Percentiles rank a stretch among this genome's conserved stretches.
Evolutionary conservation across 805 yeast genomes (phyloP).

Genomic region (Millerozyma miso): DNA sequence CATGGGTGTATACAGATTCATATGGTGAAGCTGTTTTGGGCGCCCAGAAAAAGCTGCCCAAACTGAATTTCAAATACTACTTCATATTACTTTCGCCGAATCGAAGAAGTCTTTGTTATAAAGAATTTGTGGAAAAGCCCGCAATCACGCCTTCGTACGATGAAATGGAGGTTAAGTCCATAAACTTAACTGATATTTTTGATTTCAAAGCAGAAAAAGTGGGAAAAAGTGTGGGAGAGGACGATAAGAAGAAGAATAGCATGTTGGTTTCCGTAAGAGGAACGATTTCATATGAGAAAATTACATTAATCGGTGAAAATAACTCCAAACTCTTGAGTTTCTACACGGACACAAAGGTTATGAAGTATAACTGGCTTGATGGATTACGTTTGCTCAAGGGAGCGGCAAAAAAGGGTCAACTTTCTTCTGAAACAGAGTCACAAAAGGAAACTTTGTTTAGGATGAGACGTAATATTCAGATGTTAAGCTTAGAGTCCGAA

Average conservation of each 20-base stretch:
- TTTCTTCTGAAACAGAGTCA: constrained; percentile 33
- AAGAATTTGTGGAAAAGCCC: constrained; percentile 50
- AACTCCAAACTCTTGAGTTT: constrained; percentile 48
- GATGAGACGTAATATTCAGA: constrained; percentile 37
- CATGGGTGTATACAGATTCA: constrained; percentile 71
- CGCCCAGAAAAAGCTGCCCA: constrained; percentile 12
- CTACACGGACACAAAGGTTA: constrained; percentile 65
- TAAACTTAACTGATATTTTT: constrained; percentile 49
- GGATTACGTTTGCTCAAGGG: constrained; percentile 56
- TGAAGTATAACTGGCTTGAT: constrained; percentile 72
- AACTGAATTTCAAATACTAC: constrained; percentile 35
- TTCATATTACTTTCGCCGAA: constrained; percentile 66
- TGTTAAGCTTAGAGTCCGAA: constrained; percentile 30
- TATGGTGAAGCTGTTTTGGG: constrained; percentile 36
- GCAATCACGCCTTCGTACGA: constrained; percentile 53
- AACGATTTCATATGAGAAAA: constrained; percentile 53
- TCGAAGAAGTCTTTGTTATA: constrained; percentile 54
- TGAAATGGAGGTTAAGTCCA: constrained; percentile 47
- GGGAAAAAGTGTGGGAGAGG: constrained; percentile 32
- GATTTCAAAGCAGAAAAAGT: constrained; percentile 50
- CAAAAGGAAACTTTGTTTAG: constrained; percentile 32
- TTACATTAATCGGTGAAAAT: constrained; percentile 44
- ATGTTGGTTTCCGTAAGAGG: constrained; percentile 55
- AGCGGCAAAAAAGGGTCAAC: constrained; percentile 24
- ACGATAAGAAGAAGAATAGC: constrained; percentile 38